phyloP scores from a whole-genome alignment of 192 early-diverging fungal genomes.

The Linnemannia hyalina region DNA sequence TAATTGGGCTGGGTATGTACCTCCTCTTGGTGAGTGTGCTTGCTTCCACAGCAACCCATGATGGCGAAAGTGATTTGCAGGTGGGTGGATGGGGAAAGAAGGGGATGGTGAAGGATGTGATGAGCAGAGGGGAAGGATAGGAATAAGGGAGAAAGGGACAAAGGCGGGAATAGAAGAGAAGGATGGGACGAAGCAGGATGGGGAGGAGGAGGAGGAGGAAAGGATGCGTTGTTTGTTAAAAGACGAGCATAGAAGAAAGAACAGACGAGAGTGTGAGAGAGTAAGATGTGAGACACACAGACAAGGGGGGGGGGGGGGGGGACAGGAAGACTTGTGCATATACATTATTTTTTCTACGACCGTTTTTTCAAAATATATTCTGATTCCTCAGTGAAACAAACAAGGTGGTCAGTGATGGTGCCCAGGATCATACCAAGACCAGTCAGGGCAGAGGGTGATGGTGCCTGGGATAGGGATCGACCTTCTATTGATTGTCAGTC shows the following conservation, averaged over 20 bases:
- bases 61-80: not conserved
- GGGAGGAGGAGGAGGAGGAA: not conserved
- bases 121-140: not conserved
- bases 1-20: not conserved
- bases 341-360: not conserved
- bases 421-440: too few species aligned
- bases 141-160: not conserved
- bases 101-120: not conserved
- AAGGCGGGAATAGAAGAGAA: not conserved
- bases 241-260: too few species aligned
- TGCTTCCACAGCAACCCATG: constrained; percentile 57
- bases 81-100: not conserved
- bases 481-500: too few species aligned
- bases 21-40: constrained; percentile 30
- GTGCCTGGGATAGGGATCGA: too few species aligned
- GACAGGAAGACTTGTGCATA: not conserved
- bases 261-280: not conserved
- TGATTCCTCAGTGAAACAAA: too few species aligned
- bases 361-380: too few species aligned
- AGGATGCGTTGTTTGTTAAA: too few species aligned
- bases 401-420: too few species aligned
- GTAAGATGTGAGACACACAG: not conserved
- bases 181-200: not conserved
- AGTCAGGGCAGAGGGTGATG: too few species aligned
- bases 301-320: not conserved